These are phyloP conservation scores for Wickerhamomyces hampshirensis DNA, from an alignment of 805 yeast species.

Conservation along the genomic window DNA sequence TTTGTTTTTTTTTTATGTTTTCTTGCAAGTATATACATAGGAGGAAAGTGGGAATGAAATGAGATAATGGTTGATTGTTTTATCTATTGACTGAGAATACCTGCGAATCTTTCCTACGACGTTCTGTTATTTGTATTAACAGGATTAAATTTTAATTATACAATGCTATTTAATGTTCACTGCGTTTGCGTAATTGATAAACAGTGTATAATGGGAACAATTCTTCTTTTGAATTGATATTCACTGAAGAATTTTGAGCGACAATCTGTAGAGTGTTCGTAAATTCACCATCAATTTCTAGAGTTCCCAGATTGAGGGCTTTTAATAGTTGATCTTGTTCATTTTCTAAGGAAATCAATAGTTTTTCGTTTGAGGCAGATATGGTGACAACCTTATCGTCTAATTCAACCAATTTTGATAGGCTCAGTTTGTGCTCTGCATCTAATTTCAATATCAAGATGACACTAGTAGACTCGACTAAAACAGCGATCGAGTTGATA, in stretches of 20 bases:
- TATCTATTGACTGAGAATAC: no score
- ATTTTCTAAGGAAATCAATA: slow-evolving; percentile 32
- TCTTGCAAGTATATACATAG: no score
- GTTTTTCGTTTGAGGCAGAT: slow-evolving; percentile 28
- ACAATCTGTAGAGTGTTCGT: slow-evolving; percentile 19
- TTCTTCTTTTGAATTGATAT: slow-evolving; percentile 20
- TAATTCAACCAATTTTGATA: slow-evolving; percentile 28
- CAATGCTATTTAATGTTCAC: slow-evolving; percentile 46
- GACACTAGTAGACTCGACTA: slow-evolving; percentile 48
- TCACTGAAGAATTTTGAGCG: slow-evolving; percentile 15
- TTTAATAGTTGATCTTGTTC: slow-evolving; percentile 15
- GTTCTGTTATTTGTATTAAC: no score
- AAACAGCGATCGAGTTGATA: slow-evolving; percentile 34
- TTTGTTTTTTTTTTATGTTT: no score
- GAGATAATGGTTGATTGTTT: no score
- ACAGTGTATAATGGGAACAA: slow-evolving; percentile 46
- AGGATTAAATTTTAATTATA: no score
- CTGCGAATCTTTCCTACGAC: no score
- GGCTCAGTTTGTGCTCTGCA: slow-evolving; percentile 15
- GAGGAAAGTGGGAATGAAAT: no score
- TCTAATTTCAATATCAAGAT: slow-evolving; percentile 29
- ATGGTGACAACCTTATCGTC: slow-evolving; percentile 28
- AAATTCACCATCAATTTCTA: slow-evolving; percentile 28
- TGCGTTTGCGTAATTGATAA: slow-evolving; percentile 54
- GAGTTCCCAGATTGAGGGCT: slow-evolving; percentile 17